Conservation (phyloP, 768 basidiomycete genomes). For the Rossbeevera mucosa region DNA sequence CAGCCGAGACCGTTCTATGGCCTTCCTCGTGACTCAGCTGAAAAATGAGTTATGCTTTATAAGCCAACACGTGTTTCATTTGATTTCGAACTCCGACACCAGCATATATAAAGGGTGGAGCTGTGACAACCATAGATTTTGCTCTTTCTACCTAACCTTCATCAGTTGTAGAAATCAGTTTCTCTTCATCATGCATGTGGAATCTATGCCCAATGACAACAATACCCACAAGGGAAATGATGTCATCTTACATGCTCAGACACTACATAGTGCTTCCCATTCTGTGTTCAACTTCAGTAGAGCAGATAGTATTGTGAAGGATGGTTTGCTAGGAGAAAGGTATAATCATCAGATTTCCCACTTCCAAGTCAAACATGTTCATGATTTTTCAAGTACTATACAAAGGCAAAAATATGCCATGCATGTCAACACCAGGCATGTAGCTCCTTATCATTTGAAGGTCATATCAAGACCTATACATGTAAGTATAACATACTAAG, state of each 20-base stretch:
- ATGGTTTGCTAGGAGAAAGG: slow-evolving; percentile 3
- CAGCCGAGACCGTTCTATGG: neutral
- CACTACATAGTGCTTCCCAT: neutral
- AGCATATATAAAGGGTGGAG: slow-evolving; percentile 4
- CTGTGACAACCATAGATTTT: neutral
- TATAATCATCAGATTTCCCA: neutral
- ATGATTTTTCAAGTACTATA: neutral
- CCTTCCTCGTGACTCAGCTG: neutral
- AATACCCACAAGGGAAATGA: neutral
- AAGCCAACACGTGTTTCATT: slow-evolving; percentile 2
- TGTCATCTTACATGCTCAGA: neutral
- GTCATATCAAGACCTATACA: neutral
- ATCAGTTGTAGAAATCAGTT: neutral
- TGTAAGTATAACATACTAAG: slow-evolving; percentile 3
- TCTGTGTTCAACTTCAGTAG: neutral
- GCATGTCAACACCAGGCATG: slow-evolving; percentile 19
- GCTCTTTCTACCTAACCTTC: neutral
- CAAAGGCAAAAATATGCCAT: slow-evolving; percentile 12
- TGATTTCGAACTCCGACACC: slow-evolving; percentile 16
- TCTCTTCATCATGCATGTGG: slow-evolving; percentile 8
- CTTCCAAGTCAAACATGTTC: neutral
- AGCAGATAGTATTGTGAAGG: neutral
- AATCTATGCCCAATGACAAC: neutral
- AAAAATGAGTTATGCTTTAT: neutral
- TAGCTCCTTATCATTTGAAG: neutral